These are phyloP conservation scores for Rhizophora apiculata DNA, from an alignment of 345 rosid genomes.

Conservation along the genomic window DNA sequence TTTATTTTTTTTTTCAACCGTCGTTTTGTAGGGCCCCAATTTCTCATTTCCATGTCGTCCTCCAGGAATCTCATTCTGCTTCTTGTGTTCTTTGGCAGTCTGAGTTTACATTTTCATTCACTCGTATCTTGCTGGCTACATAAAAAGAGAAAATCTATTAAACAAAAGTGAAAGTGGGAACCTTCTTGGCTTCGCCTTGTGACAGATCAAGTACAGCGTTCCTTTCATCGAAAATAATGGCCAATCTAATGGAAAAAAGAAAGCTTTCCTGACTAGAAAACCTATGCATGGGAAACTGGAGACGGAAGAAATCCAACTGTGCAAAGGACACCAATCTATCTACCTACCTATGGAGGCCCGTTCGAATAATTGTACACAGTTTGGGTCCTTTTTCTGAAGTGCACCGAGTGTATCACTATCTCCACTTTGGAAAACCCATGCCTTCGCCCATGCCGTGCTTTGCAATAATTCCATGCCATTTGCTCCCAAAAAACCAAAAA, in stretches of 20 bases:
- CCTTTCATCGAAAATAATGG: slow-evolving; percentile 14
- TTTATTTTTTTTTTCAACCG: not conserved
- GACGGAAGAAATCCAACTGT: not conserved
- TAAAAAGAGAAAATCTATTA: not conserved
- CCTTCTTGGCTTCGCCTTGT: slow-evolving; percentile 2
- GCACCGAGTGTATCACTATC: slow-evolving; percentile 6
- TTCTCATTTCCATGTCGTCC: not conserved
- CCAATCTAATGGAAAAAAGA: slow-evolving; percentile 12
- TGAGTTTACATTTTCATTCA: not conserved
- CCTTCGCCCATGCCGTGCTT: slow-evolving; percentile 9
- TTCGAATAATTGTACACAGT: not conserved
- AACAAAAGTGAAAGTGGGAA: slow-evolving; percentile 5
- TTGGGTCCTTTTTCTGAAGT: slow-evolving; percentile 7
- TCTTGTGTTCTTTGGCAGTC: slow-evolving; percentile 1
- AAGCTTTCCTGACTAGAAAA: slow-evolving; percentile 5
- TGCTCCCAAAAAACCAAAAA: not conserved
- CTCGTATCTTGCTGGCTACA: not conserved
- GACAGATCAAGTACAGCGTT: slow-evolving; percentile 23
- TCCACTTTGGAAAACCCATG: slow-evolving; percentile 26
- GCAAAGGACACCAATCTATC: slow-evolving; percentile 4
- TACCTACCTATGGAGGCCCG: no score
- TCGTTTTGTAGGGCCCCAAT: slow-evolving; percentile 8
- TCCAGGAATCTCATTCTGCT: slow-evolving; percentile 5
- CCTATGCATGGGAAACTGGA: slow-evolving; percentile 6
- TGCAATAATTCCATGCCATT: slow-evolving; percentile 21